Evolutionary conservation across 352 stramenopile genomes (phyloP).

Genomic region (Thalassiosira ordinaria): DNA sequence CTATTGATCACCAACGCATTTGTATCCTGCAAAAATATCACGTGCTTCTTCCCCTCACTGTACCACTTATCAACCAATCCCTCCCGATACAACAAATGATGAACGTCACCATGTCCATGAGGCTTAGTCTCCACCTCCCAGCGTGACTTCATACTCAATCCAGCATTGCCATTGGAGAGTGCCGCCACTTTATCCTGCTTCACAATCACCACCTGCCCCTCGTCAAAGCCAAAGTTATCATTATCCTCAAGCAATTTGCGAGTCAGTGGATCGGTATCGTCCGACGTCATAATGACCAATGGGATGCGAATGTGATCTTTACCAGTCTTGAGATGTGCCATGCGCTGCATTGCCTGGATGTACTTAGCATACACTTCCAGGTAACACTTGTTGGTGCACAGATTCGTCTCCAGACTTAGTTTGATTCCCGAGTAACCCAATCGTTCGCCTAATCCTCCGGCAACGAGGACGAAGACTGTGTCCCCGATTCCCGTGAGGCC

Average conservation of each 20-base stretch:
- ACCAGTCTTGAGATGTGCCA: slow-evolving; percentile 68
- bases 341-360: slow-evolving; percentile 91
- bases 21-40: slow-evolving; percentile 97
- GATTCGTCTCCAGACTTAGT: slow-evolving; percentile 93
- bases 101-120: slow-evolving; percentile 98
- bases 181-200: slow-evolving; percentile 97
- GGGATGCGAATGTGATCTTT: slow-evolving; percentile 86
- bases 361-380: slow-evolving; percentile 92
- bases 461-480: slow-evolving; percentile 91
- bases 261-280: slow-evolving; percentile 93
- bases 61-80: slow-evolving; percentile 82
- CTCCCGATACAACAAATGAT: slow-evolving; percentile 88
- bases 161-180: slow-evolving; percentile 87
- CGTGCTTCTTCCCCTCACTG: slow-evolving; percentile 80
- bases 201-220: slow-evolving; percentile 92
- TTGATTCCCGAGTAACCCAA: slow-evolving; percentile 97
- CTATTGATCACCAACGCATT: slow-evolving; percentile 95
- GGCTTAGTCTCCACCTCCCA: slow-evolving; percentile 93
- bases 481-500: slow-evolving; percentile 68
- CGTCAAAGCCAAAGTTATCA: slow-evolving; percentile 93
- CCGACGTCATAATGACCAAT: slow-evolving; percentile 98
- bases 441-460: slow-evolving; percentile 95
- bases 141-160: slow-evolving; percentile 85
- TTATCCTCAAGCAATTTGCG: slow-evolving; percentile 90
- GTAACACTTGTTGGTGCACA: slow-evolving; percentile 89